These are phyloP conservation scores for Kalanchoe fedtschenkoi DNA, from an alignment of 164 flowering plant genomes.

Conservation along the genomic window DNA sequence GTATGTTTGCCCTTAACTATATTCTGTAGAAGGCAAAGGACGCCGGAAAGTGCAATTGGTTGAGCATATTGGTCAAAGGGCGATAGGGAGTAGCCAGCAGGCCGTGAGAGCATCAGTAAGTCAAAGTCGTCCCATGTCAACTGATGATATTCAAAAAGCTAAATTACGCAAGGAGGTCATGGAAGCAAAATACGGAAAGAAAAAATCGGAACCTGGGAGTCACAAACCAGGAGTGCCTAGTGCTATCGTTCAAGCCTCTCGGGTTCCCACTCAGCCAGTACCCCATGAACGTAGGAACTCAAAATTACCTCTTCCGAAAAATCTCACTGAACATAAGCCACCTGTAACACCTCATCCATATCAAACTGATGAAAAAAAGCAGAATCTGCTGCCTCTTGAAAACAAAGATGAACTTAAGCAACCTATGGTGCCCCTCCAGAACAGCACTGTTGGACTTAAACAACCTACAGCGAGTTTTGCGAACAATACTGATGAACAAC, in stretches of 20 bases:
- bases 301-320: neutral
- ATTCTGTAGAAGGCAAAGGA: conserved; percentile 46
- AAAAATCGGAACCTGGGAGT: conserved; percentile 21
- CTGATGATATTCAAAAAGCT: conserved; percentile 97
- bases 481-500: neutral
- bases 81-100: conserved; percentile 38
- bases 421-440: neutral
- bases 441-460: neutral
- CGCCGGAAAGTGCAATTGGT: conserved; percentile 80
- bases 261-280: neutral
- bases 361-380: neutral
- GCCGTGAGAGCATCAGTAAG: conserved; percentile 32
- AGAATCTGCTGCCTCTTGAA: neutral
- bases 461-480: neutral
- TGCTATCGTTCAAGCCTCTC: conserved; percentile 10
- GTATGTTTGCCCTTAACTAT: conserved; percentile 36
- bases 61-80: conserved; percentile 77
- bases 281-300: neutral
- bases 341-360: neutral
- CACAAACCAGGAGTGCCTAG: conserved; percentile 20
- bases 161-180: conserved; percentile 78
- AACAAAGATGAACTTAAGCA: neutral
- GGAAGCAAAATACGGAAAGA: conserved; percentile 72
- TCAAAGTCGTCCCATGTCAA: conserved; percentile 85
- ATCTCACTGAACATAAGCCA: neutral